Percentiles rank a stretch among this genome's conserved stretches.
phyloP scores from a whole-genome alignment of 441 rosid genomes.

The Eruca vesicaria region DNA sequence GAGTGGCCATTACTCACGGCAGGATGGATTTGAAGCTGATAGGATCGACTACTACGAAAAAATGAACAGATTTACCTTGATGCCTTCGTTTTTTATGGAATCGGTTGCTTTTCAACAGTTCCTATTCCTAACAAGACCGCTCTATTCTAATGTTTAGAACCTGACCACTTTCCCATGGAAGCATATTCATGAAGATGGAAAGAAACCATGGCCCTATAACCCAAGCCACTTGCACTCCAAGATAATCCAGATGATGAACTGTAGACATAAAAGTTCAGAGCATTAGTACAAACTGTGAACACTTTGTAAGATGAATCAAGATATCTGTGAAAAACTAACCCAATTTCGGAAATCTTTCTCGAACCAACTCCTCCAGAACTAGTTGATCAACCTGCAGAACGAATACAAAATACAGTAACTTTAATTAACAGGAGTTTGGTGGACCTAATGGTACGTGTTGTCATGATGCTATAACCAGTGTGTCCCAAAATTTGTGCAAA shows the following conservation, averaged over 20 bases:
- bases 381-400: conserved; percentile 91
- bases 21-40: too few relatives aligned
- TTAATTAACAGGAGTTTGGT: not conserved
- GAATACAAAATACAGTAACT: conserved; percentile 12
- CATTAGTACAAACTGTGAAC: conserved; percentile 9
- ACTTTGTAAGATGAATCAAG: not conserved
- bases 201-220: conserved; percentile 99
- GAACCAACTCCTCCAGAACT: conserved; percentile 94
- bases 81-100: not conserved
- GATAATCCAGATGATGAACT: conserved; percentile 98
- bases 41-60: too few relatives aligned
- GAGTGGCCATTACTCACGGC: too few relatives aligned
- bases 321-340: conserved; percentile 47
- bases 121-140: conserved; percentile 19
- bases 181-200: conserved; percentile 98
- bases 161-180: conserved; percentile 99
- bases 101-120: too few relatives aligned
- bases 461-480: conserved; percentile 18
- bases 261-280: conserved; percentile 43
- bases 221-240: conserved; percentile 99
- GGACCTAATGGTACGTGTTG: not conserved
- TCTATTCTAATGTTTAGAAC: conserved; percentile 49
- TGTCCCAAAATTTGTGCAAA: conserved; percentile 1
- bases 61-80: too few relatives aligned
- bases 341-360: conserved; percentile 94